Evolutionary conservation across 805 yeast genomes (phyloP), one percentile per base, ranked within the genome.

Genomic region (Metschnikowia colocasiae): DNA sequence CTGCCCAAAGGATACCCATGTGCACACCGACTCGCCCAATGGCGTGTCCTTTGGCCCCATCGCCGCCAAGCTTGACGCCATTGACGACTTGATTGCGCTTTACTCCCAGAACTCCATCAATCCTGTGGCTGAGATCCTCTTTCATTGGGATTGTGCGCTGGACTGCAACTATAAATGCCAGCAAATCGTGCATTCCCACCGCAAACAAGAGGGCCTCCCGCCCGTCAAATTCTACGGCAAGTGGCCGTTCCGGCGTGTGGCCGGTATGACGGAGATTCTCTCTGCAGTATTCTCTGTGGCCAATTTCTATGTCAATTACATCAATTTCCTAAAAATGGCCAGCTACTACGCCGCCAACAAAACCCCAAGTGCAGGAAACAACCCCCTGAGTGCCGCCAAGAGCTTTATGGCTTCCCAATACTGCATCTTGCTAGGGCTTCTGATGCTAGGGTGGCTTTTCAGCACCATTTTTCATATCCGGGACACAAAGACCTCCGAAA

Each of bases 181-280:
- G 48, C 75, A 69, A 50, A 47, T 59, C 8, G 54, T 71, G 25
- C 64, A 72, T 4, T 50, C 56, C 19, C 45, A 46, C 23, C 50
- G 74, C 15, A 37, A 46, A 20, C 36, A 29, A 5, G 20, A 40
- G 0, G 62, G 61, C 2, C 50, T 55, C 7, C 60, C 60, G 4
- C 55, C 65, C 53, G 74, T 70, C n/a, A 73, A 72, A 49, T 72
- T 70, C 50, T 58, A 60, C 41, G 76, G 76, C 4, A 72, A 72
- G 51, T 72, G 76, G 76, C 76, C 76, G 4, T 72, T 72, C 44
- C 47, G 42, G 5, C 55, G 75, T 26, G 55, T 71, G 1, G 57
- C 64, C 27, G 75, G 74, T 1, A 55, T 65, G 19, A 68, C 70
- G 22, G 76, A 72, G 47, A 26, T 69, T 23, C 60, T 62, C 30